Percentiles rank a stretch among this genome's conserved stretches.
These are phyloP conservation scores for Termitomyces sp. DNA, from an alignment of 768 basidiomycete genomes.

Conservation along the genomic window DNA sequence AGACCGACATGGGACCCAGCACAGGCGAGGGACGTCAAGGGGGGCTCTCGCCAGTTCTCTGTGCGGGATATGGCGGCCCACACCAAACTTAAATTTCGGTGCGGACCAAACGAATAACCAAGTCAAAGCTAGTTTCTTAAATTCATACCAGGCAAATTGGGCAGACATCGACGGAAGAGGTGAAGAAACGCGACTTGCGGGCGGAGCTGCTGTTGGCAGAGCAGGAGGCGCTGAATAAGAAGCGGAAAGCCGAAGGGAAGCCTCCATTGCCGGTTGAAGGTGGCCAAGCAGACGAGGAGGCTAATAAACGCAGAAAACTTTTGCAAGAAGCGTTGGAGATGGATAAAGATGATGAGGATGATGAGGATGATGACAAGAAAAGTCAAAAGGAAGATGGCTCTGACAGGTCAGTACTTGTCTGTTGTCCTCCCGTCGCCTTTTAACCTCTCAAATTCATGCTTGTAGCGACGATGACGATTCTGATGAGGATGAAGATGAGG, in stretches of 20 bases:
- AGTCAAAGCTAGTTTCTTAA: not conserved
- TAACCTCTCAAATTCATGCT: not conserved
- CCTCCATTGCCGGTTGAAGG: slow-evolving; percentile 42
- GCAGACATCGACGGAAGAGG: slow-evolving; percentile 77
- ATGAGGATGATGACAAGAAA: slow-evolving; percentile 45
- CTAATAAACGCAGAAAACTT: slow-evolving; percentile 81
- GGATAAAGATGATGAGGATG: slow-evolving; percentile 87
- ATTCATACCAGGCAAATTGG: slow-evolving; percentile 66
- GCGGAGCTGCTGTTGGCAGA: slow-evolving; percentile 84
- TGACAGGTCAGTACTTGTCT: slow-evolving; percentile 33
- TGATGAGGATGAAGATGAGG: slow-evolving; percentile 62
- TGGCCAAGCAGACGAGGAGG: slow-evolving; percentile 47
- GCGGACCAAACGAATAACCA: slow-evolving; percentile 14
- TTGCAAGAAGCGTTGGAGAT: slow-evolving; percentile 82
- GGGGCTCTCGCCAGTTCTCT: slow-evolving; percentile 89
- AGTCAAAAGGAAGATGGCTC: slow-evolving; percentile 27
- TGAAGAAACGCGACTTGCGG: slow-evolving; percentile 74
- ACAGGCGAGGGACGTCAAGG: slow-evolving; percentile 87
- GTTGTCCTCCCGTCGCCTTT: not conserved
- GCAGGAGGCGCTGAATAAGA: slow-evolving; percentile 82
- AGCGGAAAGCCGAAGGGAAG: slow-evolving; percentile 85
- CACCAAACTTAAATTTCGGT: slow-evolving; percentile 98
- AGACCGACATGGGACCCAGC: slow-evolving; percentile 98
- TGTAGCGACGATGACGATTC: slow-evolving; percentile 49
- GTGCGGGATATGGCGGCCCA: slow-evolving; percentile 92